phyloP scores from a whole-genome alignment of 2,329 filamentous ascomycete species.

The Microascus cirrosus region DNA sequence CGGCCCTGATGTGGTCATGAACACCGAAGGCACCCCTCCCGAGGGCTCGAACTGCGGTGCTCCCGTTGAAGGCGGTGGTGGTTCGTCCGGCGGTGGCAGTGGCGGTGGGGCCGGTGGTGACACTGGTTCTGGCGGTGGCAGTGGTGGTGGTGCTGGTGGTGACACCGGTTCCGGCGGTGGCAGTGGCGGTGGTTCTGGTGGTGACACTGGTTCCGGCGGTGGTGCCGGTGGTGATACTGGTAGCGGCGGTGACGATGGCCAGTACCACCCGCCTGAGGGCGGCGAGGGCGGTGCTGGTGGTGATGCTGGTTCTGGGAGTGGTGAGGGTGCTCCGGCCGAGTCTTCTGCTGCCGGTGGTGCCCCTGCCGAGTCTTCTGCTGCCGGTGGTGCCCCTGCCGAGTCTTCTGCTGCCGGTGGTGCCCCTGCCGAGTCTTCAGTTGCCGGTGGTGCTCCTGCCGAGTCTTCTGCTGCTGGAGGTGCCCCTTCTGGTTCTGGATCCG shows the following conservation, averaged over 20 bases:
- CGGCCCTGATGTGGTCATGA: constrained; percentile 39
- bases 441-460: too few relatives aligned
- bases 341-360: too few relatives aligned
- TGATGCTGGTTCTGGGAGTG: too few relatives aligned
- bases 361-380: too few relatives aligned
- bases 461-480: too few relatives aligned
- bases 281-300: background rate
- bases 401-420: too few relatives aligned
- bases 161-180: background rate
- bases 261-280: constrained; percentile 8
- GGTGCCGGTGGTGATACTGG: constrained; percentile 7
- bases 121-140: constrained; percentile 6
- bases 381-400: too few relatives aligned
- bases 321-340: background rate
- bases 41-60: constrained; percentile 24
- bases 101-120: constrained; percentile 5
- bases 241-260: constrained; percentile 3
- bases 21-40: constrained; percentile 20
- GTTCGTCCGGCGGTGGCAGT: constrained; percentile 1
- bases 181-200: constrained; percentile 1
- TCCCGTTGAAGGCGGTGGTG: background rate
- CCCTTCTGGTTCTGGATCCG: background rate
- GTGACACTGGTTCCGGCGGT: constrained; percentile 1
- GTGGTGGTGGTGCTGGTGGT: constrained; percentile 6
- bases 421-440: too few relatives aligned